These are phyloP conservation scores for Canavalia gladiata DNA, from an alignment of 306 rosid genomes.

Conservation along the genomic window DNA sequence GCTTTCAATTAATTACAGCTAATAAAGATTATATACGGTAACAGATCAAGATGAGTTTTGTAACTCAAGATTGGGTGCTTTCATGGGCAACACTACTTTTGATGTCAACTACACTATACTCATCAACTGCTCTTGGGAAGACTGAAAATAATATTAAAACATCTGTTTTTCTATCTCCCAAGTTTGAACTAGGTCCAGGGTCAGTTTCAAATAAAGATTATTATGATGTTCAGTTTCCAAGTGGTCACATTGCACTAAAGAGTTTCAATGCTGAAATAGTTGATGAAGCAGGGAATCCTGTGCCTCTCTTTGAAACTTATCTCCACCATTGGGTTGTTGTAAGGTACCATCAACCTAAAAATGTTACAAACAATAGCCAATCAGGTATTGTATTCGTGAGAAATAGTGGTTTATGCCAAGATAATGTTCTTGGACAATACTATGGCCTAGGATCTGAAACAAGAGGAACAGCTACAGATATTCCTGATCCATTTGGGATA, in stretches of 20 bases:
- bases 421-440: slow-evolving; percentile 45
- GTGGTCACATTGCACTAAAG: slow-evolving; percentile 75
- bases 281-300: slow-evolving; percentile 65
- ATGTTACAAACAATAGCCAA: slow-evolving; percentile 39
- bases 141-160: slow-evolving; percentile 51
- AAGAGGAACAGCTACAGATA: slow-evolving; percentile 56
- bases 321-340: slow-evolving; percentile 76
- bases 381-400: slow-evolving; percentile 8
- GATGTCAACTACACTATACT: slow-evolving; percentile 42
- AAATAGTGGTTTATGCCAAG: slow-evolving; percentile 70
- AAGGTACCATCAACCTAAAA: slow-evolving; percentile 50
- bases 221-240: slow-evolving; percentile 66
- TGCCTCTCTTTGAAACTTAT: slow-evolving; percentile 74
- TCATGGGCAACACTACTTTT: slow-evolving; percentile 46
- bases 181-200: slow-evolving; percentile 69
- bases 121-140: slow-evolving; percentile 46
- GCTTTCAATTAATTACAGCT: not conserved
- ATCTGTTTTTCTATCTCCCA: slow-evolving; percentile 62
- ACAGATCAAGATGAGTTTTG: slow-evolving; percentile 58
- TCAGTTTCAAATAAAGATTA: slow-evolving; percentile 57
- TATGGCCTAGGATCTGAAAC: slow-evolving; percentile 84
- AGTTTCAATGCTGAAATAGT: slow-evolving; percentile 72
- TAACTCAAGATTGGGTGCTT: slow-evolving; percentile 41
- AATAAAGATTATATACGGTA: slow-evolving; percentile 17
- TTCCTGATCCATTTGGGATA: slow-evolving; percentile 77